These are phyloP conservation scores for Penicillium cinerascens DNA, from an alignment of 495 filamentous ascomycete genomes.

Conservation along the genomic window DNA sequence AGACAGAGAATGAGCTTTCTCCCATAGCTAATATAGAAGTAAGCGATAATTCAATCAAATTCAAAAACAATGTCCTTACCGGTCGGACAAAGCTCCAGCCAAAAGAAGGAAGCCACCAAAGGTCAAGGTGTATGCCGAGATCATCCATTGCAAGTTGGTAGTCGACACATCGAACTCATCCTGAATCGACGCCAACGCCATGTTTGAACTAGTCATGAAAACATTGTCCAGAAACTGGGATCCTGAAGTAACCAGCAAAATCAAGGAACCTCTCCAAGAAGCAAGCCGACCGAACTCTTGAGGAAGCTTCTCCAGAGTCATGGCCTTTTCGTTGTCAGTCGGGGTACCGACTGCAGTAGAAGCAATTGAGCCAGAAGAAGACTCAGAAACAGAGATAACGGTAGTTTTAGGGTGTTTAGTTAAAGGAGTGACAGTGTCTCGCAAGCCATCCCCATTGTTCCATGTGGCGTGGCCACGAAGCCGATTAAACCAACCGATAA, in stretches of 20 bases:
- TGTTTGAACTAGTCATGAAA: slow-evolving; percentile 39
- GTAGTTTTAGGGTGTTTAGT: slow-evolving; percentile 20
- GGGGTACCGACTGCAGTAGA: slow-evolving; percentile 15
- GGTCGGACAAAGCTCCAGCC: slow-evolving; percentile 34
- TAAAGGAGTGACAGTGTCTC: background rate
- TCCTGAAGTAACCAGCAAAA: slow-evolving; percentile 36
- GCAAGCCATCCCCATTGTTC: slow-evolving; percentile 4
- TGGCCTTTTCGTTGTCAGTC: slow-evolving; percentile 15
- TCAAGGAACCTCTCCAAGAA: slow-evolving; percentile 33
- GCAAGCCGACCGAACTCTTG: slow-evolving; percentile 26
- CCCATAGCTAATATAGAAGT: slow-evolving; percentile 25
- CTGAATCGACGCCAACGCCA: slow-evolving; percentile 35
- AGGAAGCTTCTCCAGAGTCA: slow-evolving; percentile 23
- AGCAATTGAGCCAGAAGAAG: slow-evolving; percentile 4
- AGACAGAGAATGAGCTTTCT: slow-evolving; percentile 33
- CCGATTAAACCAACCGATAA: slow-evolving; percentile 14
- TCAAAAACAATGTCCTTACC: slow-evolving; percentile 15
- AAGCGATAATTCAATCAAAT: background rate
- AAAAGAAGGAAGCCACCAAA: slow-evolving; percentile 37
- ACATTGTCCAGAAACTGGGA: slow-evolving; percentile 40
- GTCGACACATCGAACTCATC: slow-evolving; percentile 32
- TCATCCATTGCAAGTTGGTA: slow-evolving; percentile 40
- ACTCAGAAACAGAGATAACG: slow-evolving; percentile 17
- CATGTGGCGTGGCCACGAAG: slow-evolving; percentile 8
- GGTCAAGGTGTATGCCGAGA: slow-evolving; percentile 36